Evolutionary conservation across 192 early-diverging fungal species (phyloP), one percentile per base, ranked within the genome.

Genomic region (Backusella tuberculispora): DNA sequence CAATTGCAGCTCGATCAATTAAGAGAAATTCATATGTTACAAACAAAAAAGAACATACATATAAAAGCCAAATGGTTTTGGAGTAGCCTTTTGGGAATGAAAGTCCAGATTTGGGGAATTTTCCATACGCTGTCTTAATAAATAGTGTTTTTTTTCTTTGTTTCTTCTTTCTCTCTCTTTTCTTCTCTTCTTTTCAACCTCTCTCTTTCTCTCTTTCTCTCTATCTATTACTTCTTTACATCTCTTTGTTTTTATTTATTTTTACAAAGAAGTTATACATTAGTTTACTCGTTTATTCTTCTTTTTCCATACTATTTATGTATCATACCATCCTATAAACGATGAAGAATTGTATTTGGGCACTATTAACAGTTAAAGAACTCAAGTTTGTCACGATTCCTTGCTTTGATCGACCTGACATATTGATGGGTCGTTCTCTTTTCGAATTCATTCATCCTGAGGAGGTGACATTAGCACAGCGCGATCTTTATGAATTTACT

Each of bases 381-480:
- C 70, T 77, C 3, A 42, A 21, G 38, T 77, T 77, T 68, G 41
- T 77, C 21, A 72, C 53, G 26, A 56, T 65, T 56, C 47, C 76
- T 6, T 70, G 71, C 26, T 72, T 71, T 65, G 48, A 56, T 14
- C 65, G 53, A 15, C 44, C 67, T 37, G 41, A 69, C 26, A 21
- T 24, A 15, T 34, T 77, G 7, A 13, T 48, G 8, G 76, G 71
- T 12, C 48, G 56, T 50, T 56, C 71, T 2, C 65, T 77, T 19
- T 72, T 66, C 48, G 71, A 77, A 44, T 42, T 77, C 44, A 77
- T 77, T 53, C 76, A 77, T 24, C 76, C 76, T 34, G 76, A 77
- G 10, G 76, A 77, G 45, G 71, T 72, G 48, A 50, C 71, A 24
- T 45, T 77, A 41, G 76, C 76, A 4, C 21, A 40, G 15, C 45